Conservation (phyloP, 2,329 filamentous ascomycete genomes). For the Penicillium sclerotigenum region DNA sequence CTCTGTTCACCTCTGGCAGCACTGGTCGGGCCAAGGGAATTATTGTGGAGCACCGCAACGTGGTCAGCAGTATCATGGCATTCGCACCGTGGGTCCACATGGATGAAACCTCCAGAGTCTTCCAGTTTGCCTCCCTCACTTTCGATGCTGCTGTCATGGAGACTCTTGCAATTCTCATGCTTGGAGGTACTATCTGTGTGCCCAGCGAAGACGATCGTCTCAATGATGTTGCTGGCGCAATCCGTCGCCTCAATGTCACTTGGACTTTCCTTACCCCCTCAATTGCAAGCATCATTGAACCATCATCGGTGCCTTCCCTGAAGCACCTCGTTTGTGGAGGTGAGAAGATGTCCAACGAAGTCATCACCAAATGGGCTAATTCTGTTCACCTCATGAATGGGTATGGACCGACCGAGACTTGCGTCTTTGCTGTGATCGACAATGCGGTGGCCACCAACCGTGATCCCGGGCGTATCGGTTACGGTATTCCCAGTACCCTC, state of each 20-base stretch:
- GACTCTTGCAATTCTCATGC: constrained; percentile 37
- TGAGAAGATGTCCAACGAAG: constrained; percentile 66
- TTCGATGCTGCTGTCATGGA: constrained; percentile 47
- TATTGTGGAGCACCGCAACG: constrained; percentile 35
- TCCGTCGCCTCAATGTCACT: constrained; percentile 51
- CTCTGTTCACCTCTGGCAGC: constrained; percentile 39
- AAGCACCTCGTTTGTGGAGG: constrained; percentile 46
- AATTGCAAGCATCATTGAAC: constrained; percentile 41
- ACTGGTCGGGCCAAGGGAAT: constrained; percentile 41
- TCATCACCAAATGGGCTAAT: constrained; percentile 65
- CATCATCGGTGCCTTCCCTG: constrained; percentile 40
- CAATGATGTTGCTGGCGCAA: constrained; percentile 48
- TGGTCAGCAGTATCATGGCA: constrained; percentile 32
- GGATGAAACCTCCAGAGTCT: constrained; percentile 28
- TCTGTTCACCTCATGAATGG: constrained; percentile 38
- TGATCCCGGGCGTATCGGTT: constrained; percentile 26
- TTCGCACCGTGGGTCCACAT: constrained; percentile 29
- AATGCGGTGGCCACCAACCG: constrained; percentile 27
- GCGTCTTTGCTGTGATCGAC: constrained; percentile 33
- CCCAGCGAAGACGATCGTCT: constrained; percentile 47
- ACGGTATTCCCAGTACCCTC: constrained; percentile 27
- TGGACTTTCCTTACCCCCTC: constrained; percentile 48
- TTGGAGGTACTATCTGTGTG: constrained; percentile 50
- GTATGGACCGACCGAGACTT: constrained; percentile 41
- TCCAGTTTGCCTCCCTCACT: constrained; percentile 48